Evolutionary conservation across 257 asterid genomes (phyloP).

Genomic region (Thymus quinquecostatus): DNA sequence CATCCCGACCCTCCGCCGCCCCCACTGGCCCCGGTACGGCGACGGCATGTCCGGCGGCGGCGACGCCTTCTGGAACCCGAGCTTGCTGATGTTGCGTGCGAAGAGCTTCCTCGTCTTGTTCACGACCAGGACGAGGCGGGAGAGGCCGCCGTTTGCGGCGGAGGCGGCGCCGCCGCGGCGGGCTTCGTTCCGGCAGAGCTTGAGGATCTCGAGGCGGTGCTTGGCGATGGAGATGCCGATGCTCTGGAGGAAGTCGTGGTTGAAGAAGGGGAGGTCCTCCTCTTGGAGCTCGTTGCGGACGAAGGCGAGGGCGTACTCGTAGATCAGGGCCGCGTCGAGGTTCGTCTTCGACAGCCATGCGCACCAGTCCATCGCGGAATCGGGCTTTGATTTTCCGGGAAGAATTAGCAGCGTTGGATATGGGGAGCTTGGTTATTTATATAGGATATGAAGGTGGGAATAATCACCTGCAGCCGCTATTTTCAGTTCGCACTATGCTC

Average conservation of each 20-base stretch:
- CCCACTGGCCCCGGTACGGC: slow-evolving; percentile 48
- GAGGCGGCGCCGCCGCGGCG: neutral
- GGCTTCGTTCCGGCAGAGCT: slow-evolving; percentile 56
- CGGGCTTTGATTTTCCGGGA: neutral
- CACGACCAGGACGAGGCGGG: slow-evolving; percentile 60
- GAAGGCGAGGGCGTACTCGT: slow-evolving; percentile 58
- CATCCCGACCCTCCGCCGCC: slow-evolving; percentile 32
- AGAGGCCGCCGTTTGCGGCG: slow-evolving; percentile 40
- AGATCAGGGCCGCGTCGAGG: slow-evolving; percentile 52
- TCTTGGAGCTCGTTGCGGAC: slow-evolving; percentile 59
- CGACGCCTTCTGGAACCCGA: slow-evolving; percentile 39
- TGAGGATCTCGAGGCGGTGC: slow-evolving; percentile 75
- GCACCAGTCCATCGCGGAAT: slow-evolving; percentile 66
- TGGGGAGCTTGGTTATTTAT: neutral
- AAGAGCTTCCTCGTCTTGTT: slow-evolving; percentile 59
- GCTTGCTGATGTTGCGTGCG: slow-evolving; percentile 48
- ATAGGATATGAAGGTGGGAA: neutral
- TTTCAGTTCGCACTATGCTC: no score
- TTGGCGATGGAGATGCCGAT: slow-evolving; percentile 66
- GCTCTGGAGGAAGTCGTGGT: slow-evolving; percentile 81
- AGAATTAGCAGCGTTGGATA: neutral
- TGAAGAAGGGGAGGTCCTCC: slow-evolving; percentile 69
- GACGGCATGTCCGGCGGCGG: slow-evolving; percentile 31
- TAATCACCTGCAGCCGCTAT: no score
- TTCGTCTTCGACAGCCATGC: slow-evolving; percentile 68